Conservation (phyloP, 202 grass and related monocot species). For the Digitaria exilis region DNA sequence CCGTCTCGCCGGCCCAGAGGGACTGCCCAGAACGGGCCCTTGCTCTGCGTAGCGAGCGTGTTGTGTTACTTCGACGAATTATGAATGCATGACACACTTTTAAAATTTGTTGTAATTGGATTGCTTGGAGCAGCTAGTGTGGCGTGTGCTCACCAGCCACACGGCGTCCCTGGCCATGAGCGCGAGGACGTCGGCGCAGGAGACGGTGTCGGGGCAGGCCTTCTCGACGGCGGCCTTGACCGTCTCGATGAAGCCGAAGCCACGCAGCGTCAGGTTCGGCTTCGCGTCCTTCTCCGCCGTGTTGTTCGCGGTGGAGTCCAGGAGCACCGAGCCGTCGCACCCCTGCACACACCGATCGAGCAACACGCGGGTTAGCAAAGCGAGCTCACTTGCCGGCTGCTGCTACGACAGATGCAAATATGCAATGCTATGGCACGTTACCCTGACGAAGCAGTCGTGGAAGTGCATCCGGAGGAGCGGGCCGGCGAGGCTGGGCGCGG, state of each 20-base stretch:
- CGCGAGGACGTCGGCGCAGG: conserved; percentile 80
- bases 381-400: no score
- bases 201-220: conserved; percentile 76
- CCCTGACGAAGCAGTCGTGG: conserved; percentile 97
- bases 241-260: conserved; percentile 61
- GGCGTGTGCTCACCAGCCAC: conserved; percentile 72
- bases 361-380: neutral
- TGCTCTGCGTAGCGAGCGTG: no score
- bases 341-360: conserved; percentile 57
- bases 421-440: neutral
- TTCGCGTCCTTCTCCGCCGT: conserved; percentile 78
- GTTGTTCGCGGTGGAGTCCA: conserved; percentile 58
- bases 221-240: conserved; percentile 80
- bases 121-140: no score
- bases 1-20: conserved; percentile 79
- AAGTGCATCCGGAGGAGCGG: conserved; percentile 91
- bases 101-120: no score
- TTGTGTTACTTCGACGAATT: no score
- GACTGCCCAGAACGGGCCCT: conserved; percentile 80
- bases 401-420: no score
- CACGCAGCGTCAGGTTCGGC: conserved; percentile 79
- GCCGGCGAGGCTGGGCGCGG: conserved; percentile 74
- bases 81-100: no score
- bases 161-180: conserved; percentile 84
- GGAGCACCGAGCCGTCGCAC: conserved; percentile 83